Conservation (phyloP, 2,329 filamentous ascomycete species). For the Colletotrichum sp. region DNA sequence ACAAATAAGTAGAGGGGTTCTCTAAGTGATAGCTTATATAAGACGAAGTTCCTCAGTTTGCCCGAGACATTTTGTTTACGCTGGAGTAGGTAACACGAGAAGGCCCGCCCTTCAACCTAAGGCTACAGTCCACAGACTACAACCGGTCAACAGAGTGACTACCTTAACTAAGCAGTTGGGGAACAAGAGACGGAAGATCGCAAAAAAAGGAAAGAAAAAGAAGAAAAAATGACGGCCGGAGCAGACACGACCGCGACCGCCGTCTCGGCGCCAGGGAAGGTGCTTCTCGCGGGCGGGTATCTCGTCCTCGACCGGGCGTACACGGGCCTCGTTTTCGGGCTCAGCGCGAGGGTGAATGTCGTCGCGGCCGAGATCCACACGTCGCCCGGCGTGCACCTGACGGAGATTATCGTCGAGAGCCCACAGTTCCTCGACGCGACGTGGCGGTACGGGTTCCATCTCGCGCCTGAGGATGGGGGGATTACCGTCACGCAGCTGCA, state of each 20-base stretch:
- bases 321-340: slow-evolving; percentile 75
- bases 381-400: slow-evolving; percentile 63
- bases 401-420: slow-evolving; percentile 83
- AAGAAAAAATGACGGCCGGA: slow-evolving; percentile 1
- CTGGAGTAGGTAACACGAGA: too few species aligned
- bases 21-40: too few species aligned
- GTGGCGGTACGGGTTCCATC: slow-evolving; percentile 86
- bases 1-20: too few species aligned
- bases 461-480: slow-evolving; percentile 74
- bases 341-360: slow-evolving; percentile 72
- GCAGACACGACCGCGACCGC: slow-evolving; percentile 51
- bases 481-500: slow-evolving; percentile 81
- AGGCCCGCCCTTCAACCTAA: neutral
- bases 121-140: neutral
- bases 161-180: neutral
- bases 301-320: slow-evolving; percentile 89
- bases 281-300: slow-evolving; percentile 93
- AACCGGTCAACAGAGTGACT: neutral
- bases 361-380: slow-evolving; percentile 62
- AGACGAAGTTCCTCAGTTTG: too few species aligned
- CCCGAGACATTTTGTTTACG: too few species aligned
- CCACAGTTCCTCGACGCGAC: slow-evolving; percentile 88
- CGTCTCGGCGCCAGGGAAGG: slow-evolving; percentile 94
- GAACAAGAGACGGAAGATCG: neutral
- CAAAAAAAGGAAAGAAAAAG: neutral